phyloP scores from a whole-genome alignment of 1,284 basidiomycete genomes.

The Ceratorhiza oryzae-sativae region DNA sequence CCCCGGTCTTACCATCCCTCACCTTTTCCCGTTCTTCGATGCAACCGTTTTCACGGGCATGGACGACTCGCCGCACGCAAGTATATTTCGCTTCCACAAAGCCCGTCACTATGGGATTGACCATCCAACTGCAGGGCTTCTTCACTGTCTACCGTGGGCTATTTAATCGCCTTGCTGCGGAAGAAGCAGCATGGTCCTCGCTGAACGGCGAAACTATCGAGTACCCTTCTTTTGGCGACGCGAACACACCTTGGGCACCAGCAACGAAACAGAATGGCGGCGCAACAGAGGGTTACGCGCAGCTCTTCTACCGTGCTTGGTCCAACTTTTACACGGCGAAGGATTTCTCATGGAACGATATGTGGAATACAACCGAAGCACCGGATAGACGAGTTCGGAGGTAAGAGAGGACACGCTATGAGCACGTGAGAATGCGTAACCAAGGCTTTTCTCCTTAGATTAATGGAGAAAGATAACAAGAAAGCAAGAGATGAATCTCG shows the following conservation, averaged over 20 bases:
- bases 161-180: slow-evolving; percentile 82
- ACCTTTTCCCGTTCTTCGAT: slow-evolving; percentile 88
- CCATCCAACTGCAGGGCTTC: slow-evolving; percentile 72
- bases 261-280: slow-evolving; percentile 53
- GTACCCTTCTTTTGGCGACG: slow-evolving; percentile 86
- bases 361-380: slow-evolving; percentile 84
- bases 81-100: slow-evolving; percentile 44
- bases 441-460: slow-evolving; percentile 52
- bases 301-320: slow-evolving; percentile 88
- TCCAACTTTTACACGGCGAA: slow-evolving; percentile 87
- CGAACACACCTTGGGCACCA: slow-evolving; percentile 74
- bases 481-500: slow-evolving; percentile 86
- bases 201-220: slow-evolving; percentile 55
- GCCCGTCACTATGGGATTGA: neutral
- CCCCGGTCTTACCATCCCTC: slow-evolving; percentile 79
- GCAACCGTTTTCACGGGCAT: slow-evolving; percentile 74
- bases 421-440: neutral
- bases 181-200: slow-evolving; percentile 71
- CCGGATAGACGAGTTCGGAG: slow-evolving; percentile 86
- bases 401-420: slow-evolving; percentile 52
- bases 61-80: slow-evolving; percentile 74
- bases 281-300: slow-evolving; percentile 55
- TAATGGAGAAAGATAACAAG: slow-evolving; percentile 98
- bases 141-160: slow-evolving; percentile 90
- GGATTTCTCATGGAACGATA: slow-evolving; percentile 88